phyloP scores from a whole-genome alignment of 2,329 filamentous ascomycete genomes.

The Colletotrichum sp. region DNA sequence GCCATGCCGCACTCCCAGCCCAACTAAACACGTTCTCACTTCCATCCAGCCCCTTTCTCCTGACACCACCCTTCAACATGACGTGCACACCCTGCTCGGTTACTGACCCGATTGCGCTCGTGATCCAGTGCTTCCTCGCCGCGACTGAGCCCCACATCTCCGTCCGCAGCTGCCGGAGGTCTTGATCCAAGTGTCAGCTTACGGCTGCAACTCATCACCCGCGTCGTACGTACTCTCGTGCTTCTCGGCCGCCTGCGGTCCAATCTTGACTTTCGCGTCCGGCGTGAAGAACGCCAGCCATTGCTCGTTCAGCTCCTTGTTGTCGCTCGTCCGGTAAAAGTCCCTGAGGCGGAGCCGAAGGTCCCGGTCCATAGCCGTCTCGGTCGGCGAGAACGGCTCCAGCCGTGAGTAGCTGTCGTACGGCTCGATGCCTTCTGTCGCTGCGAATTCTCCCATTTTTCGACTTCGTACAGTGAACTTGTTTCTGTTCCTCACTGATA shows the following conservation, averaged over 20 bases:
- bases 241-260: not conserved
- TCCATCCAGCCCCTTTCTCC: constrained; percentile 8
- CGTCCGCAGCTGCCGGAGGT: constrained; percentile 11
- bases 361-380: constrained; percentile 18
- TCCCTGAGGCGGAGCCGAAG: constrained; percentile 19
- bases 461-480: not conserved
- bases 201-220: not conserved
- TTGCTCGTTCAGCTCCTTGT: constrained; percentile 1
- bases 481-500: not conserved
- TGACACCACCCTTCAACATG: constrained; percentile 17
- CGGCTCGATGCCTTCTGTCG: constrained; percentile 12
- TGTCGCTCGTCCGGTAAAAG: constrained; percentile 21
- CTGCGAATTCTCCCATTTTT: not conserved
- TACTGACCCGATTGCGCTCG: constrained; percentile 9
- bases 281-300: constrained; percentile 17
- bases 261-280: constrained; percentile 12
- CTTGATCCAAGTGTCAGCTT: constrained; percentile 2
- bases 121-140: constrained; percentile 20
- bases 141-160: constrained; percentile 14
- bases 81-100: constrained; percentile 10
- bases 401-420: constrained; percentile 17
- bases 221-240: constrained; percentile 2
- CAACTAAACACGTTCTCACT: constrained; percentile 6
- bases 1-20: constrained; percentile 21
- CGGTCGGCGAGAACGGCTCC: constrained; percentile 11